These are phyloP conservation scores for Lasiodiplodia hormozganensis DNA, from an alignment of 2,329 filamentous ascomycete genomes.

Conservation along the genomic window DNA sequence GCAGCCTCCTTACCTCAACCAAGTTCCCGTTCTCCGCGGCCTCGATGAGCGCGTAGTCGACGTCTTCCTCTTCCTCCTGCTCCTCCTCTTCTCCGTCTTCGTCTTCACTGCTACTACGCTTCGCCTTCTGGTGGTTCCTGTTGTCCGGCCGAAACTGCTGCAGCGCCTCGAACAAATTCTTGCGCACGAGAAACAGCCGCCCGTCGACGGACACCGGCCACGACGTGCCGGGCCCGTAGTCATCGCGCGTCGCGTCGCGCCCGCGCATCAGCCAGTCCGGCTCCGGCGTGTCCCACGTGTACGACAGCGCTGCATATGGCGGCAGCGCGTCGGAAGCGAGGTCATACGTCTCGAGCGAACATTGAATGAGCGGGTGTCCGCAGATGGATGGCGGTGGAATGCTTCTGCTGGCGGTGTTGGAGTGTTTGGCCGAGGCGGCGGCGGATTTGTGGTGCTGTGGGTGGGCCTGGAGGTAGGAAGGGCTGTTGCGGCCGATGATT, in stretches of 20 bases:
- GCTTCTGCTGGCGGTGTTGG: too few species aligned
- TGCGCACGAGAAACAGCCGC: not conserved
- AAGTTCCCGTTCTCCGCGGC: not conserved
- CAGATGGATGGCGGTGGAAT: not conserved
- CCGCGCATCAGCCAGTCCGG: not conserved
- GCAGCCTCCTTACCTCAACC: not conserved
- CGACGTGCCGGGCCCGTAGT: not conserved
- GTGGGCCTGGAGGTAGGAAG: not conserved
- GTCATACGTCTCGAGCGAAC: not conserved
- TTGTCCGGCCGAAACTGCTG: slow-evolving; percentile 5
- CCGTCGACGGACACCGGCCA: slow-evolving; percentile 10
- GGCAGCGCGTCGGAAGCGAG: not conserved
- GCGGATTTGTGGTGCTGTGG: not conserved
- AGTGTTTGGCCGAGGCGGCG: not conserved
- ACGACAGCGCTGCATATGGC: slow-evolving; percentile 1
- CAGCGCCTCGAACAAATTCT: slow-evolving; percentile 23
- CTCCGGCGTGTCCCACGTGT: slow-evolving; percentile 7
- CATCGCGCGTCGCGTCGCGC: not conserved
- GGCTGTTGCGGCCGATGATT: slow-evolving; percentile 9
- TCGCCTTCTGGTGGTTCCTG: not conserved
- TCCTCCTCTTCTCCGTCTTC: not conserved
- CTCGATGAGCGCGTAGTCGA: slow-evolving; percentile 3
- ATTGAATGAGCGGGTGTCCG: slow-evolving; percentile 8
- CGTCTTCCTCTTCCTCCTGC: not conserved
- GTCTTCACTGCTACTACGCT: not conserved